Conservation (phyloP, 1,139 yeast genomes). For the Diutina catenulata region DNA sequence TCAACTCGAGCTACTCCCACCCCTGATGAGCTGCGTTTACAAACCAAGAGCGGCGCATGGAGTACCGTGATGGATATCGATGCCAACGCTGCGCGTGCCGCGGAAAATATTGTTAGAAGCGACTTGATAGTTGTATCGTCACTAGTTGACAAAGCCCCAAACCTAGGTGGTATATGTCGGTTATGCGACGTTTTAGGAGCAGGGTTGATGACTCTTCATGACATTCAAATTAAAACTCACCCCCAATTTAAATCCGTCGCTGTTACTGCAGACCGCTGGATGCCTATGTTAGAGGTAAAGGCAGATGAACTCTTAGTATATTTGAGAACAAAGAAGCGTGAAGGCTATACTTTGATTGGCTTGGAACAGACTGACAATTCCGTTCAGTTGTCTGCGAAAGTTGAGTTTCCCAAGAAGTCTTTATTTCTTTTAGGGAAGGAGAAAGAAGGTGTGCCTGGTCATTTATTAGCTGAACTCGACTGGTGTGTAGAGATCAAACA, state of each 20-base stretch:
- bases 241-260: conserved; percentile 79
- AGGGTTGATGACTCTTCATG: conserved; percentile 67
- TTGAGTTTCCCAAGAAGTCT: conserved; percentile 69
- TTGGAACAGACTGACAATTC: conserved; percentile 89
- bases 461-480: conserved; percentile 69
- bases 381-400: conserved; percentile 47
- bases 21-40: conserved; percentile 27
- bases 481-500: conserved; percentile 86
- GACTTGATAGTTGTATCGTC: conserved; percentile 80
- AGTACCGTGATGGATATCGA: conserved; percentile 53
- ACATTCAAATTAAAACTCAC: conserved; percentile 46
- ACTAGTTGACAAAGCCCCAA: conserved; percentile 84
- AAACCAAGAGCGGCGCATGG: conserved; percentile 90
- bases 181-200: conserved; percentile 89
- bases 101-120: conserved; percentile 42
- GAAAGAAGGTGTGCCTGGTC: conserved; percentile 87
- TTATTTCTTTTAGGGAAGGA: conserved; percentile 75
- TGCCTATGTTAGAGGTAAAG: conserved; percentile 83
- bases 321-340: conserved; percentile 51
- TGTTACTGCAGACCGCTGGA: conserved; percentile 90
- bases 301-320: conserved; percentile 41
- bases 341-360: conserved; percentile 82
- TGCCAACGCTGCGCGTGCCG: conserved; percentile 18
- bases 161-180: conserved; percentile 88
- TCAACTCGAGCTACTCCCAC: conserved; percentile 8